Conservation (phyloP, 2,329 filamentous ascomycete genomes). For the Venturia aucupariae region DNA sequence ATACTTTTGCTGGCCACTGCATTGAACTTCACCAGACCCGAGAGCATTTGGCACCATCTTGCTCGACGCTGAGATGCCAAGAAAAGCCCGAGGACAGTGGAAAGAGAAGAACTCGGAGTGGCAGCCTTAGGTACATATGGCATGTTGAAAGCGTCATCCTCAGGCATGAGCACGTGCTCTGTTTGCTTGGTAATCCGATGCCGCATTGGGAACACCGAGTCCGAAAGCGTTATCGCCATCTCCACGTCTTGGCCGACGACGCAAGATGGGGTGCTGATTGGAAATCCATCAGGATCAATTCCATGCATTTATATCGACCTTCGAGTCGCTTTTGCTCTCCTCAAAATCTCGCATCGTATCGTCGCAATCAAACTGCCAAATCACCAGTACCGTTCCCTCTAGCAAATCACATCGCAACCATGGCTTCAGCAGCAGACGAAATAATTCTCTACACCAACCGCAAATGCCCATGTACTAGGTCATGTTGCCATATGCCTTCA, state of each 20-base stretch:
- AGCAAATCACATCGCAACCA: background rate
- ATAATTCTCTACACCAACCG: conserved; percentile 11
- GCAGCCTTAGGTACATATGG: too few species aligned
- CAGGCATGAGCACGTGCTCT: too few species aligned
- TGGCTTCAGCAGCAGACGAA: background rate
- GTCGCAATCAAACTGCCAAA: background rate
- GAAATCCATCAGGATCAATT: background rate
- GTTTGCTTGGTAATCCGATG: background rate
- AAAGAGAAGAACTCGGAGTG: too few species aligned
- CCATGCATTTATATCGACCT: background rate
- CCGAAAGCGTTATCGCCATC: background rate
- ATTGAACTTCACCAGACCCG: too few species aligned
- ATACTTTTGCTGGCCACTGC: too few species aligned
- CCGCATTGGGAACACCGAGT: background rate
- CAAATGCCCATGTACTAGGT: conserved; percentile 8
- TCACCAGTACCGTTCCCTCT: too few species aligned
- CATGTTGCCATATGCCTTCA: too few species aligned
- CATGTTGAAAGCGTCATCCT: too few species aligned
- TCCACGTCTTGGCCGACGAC: background rate
- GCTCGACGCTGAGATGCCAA: conserved; percentile 14
- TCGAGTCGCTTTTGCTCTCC: background rate
- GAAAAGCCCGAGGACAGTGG: too few species aligned
- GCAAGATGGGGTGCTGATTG: conserved; percentile 4
- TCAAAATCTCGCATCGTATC: background rate
- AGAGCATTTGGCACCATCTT: too few species aligned